Evolutionary conservation across 768 basidiomycete genomes (phyloP), one percentile per base, ranked within the genome.

Genomic region (Mycena indigotica): DNA sequence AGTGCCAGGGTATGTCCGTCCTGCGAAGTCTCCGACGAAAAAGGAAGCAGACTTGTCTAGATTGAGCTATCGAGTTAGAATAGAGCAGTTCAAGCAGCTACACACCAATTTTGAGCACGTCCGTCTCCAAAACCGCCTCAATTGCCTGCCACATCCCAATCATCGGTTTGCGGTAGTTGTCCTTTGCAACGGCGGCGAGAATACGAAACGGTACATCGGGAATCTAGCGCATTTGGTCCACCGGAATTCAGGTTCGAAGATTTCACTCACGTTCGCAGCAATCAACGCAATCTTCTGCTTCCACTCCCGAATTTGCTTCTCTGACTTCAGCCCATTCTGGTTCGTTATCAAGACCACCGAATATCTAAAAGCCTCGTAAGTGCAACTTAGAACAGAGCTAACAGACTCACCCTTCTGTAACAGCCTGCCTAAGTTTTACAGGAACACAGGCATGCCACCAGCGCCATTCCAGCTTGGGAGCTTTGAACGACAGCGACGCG

Each of bases 21-120:
- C 95, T 12, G 93, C 95, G 2, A 93, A 93, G 64, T 97, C 95
- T 2, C 95, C 95, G 1, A 96, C 87, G 63, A 89, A 95, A 64
- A 91, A 90, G 0, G 91, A 88, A 0, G 75, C 41, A 0, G 66
- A 56, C 61, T 84, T 80, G 69, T 95, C 94, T 95, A 66, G 6
- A 28, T n/a, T 10, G 72, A 69, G 69, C 55, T 24, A 24, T 55
- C 25, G 39, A 2, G 3, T 3, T 38, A 30, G 15, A 39, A 12
- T 32, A 49, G 39, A 15, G 17, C 24, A 6, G 1, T 19, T 41
- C 16, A 10, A 21, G 25, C 8, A 46, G 2, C 16, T 6, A 61
- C 80, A 6, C 50, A 89, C 93, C 89, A 65, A 96, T 89, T 16
- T 76, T 69, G 5, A 88, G 72, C 13, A 81, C 80, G 29, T 84